phyloP scores from a whole-genome alignment of 345 rosid genomes.

The Rhizophora apiculata region DNA sequence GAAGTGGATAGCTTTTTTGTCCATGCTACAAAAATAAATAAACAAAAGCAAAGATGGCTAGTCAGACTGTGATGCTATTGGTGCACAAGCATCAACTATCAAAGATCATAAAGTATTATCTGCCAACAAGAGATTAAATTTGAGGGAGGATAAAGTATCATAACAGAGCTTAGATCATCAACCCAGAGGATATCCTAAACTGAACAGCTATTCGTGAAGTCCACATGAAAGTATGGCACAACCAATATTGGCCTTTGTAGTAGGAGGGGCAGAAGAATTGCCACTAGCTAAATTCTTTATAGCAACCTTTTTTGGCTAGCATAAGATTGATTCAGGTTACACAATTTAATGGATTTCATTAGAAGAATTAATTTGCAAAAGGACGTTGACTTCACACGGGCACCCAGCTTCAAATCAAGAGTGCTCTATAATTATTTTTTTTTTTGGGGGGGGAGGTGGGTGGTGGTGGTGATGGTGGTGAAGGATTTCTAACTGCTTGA shows the following conservation, averaged over 20 bases:
- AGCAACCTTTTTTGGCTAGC: not conserved
- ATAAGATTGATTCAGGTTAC: not conserved
- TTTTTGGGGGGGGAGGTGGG: too few species aligned
- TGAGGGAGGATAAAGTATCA: not conserved
- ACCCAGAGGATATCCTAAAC: not conserved
- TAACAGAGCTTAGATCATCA: not conserved
- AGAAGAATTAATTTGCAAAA: not conserved
- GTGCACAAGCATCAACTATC: not conserved
- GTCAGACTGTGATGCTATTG: not conserved
- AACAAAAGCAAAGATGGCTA: not conserved
- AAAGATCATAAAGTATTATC: not conserved
- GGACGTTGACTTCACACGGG: not conserved
- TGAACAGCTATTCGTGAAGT: not conserved
- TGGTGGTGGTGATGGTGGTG: too few species aligned
- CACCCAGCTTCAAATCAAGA: not conserved
- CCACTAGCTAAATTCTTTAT: too few species aligned
- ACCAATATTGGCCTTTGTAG: too few species aligned
- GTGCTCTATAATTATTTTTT: not conserved
- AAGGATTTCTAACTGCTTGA: not conserved
- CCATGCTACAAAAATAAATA: slow-evolving; percentile 59
- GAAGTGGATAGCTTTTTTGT: slow-evolving; percentile 91
- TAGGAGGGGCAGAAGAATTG: too few species aligned
- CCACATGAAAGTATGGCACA: not conserved
- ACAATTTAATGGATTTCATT: not conserved
- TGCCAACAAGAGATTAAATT: not conserved